A percentile compares a stretch with the other conserved stretches of the same genome.
Conservation (phyloP, 1,139 yeast species). For the Candida freyschussii region DNA sequence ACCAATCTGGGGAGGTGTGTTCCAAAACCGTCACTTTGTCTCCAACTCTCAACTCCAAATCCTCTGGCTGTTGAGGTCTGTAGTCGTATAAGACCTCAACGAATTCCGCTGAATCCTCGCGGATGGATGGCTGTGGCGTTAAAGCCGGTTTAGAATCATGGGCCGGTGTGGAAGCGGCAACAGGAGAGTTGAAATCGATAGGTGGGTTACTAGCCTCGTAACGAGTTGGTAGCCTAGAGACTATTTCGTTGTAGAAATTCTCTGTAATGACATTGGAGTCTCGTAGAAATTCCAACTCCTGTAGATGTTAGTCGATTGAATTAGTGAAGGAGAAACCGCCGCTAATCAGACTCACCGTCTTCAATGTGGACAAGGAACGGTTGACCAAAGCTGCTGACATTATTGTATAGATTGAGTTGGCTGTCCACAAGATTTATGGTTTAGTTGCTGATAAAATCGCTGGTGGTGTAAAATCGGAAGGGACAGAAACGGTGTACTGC, state of each 20-base stretch:
- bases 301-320: constrained; percentile 1
- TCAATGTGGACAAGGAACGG: constrained; percentile 65
- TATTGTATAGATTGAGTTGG: too few species aligned
- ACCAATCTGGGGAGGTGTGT: constrained; percentile 83
- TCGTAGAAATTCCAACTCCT: constrained; percentile 71
- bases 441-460: too few species aligned
- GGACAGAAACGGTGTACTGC: neutral
- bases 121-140: constrained; percentile 2
- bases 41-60: constrained; percentile 59
- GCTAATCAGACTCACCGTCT: constrained; percentile 42
- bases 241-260: constrained; percentile 48
- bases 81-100: constrained; percentile 74
- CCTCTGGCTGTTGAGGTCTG: constrained; percentile 65
- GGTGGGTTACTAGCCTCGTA: constrained; percentile 54
- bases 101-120: constrained; percentile 29
- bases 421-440: too few species aligned
- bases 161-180: constrained; percentile 2
- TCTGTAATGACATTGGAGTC: constrained; percentile 75
- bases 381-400: constrained; percentile 61
- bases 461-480: neutral
- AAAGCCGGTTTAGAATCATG: neutral
- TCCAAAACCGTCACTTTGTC: constrained; percentile 67
- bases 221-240: constrained; percentile 51
- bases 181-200: constrained; percentile 29
- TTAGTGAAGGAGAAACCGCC: neutral